These are phyloP conservation scores for Fusarium multiceps DNA, from an alignment of 2,329 filamentous ascomycete genomes.

Conservation along the genomic window DNA sequence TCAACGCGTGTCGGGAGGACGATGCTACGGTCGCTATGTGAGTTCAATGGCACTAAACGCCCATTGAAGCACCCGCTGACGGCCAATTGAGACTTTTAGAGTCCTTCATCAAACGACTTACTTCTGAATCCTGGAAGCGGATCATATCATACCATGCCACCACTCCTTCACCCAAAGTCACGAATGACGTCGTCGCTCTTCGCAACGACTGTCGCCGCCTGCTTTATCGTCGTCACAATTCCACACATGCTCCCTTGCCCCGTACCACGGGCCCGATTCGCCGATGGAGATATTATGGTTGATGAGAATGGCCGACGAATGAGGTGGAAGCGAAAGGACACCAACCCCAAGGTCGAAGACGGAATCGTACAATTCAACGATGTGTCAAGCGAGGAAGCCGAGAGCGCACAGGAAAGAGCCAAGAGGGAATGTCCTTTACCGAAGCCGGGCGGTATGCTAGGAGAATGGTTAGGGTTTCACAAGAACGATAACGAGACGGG, in stretches of 20 bases:
- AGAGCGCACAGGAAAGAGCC: conserved; percentile 53
- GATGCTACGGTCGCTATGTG: conserved; percentile 43
- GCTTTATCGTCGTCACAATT: conserved; percentile 90
- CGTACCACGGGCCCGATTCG: conserved; percentile 78
- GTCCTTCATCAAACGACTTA: conserved; percentile 27
- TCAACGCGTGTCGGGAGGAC: conserved; percentile 38
- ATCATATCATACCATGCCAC: conserved; percentile 77
- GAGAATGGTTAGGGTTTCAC: conserved; percentile 78
- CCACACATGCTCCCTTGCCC: conserved; percentile 94
- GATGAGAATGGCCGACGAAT: conserved; percentile 60
- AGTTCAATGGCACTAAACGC: conserved; percentile 41
- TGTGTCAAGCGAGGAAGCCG: conserved; percentile 52
- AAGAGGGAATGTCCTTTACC: conserved; percentile 90
- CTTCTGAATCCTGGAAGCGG: conserved; percentile 11
- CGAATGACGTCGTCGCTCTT: conserved; percentile 94
- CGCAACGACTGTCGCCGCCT: conserved; percentile 88
- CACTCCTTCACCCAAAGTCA: conserved; percentile 92
- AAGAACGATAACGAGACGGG: conserved; percentile 45
- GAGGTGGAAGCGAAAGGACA: conserved; percentile 56
- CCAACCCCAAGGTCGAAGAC: conserved; percentile 54
- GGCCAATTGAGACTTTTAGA: conserved; percentile 46
- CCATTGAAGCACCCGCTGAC: conserved; percentile 30
- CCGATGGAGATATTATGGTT: conserved; percentile 71
- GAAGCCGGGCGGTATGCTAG: conserved; percentile 84
- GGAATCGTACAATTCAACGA: conserved; percentile 62